Conservation (phyloP, 1,284 basidiomycete genomes). For the Rhodotorula mucilaginosa region DNA sequence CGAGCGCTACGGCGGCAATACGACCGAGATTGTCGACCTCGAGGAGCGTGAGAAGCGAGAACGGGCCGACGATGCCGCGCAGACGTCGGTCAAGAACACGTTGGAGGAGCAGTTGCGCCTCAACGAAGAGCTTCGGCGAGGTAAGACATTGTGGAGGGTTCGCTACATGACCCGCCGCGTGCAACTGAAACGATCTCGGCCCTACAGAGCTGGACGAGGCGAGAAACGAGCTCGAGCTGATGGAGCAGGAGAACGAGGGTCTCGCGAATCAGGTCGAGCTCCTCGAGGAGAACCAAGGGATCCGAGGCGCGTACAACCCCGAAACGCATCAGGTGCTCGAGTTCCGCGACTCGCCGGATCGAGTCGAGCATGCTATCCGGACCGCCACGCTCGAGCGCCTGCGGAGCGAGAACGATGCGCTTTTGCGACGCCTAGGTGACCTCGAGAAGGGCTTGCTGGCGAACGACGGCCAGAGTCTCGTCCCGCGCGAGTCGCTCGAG, state of each 20-base stretch:
- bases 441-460: constrained; percentile 31
- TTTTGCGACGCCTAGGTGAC: constrained; percentile 52
- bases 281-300: constrained; percentile 65
- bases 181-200: not conserved
- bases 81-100: constrained; percentile 1
- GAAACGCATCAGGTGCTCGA: constrained; percentile 67
- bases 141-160: constrained; percentile 9
- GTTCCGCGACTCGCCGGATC: constrained; percentile 70
- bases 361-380: constrained; percentile 67
- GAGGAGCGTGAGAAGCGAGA: constrained; percentile 22
- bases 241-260: constrained; percentile 59
- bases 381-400: constrained; percentile 66
- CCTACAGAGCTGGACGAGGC: constrained; percentile 41
- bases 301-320: constrained; percentile 71
- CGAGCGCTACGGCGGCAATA: constrained; percentile 38
- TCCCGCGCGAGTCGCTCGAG: constrained; percentile 58
- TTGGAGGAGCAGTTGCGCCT: constrained; percentile 31
- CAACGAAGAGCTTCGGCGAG: constrained; percentile 40
- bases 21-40: constrained; percentile 34
- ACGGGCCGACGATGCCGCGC: not conserved
- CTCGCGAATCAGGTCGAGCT: constrained; percentile 72
- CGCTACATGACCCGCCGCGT: no score
- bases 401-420: constrained; percentile 69
- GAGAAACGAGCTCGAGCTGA: constrained; percentile 43
- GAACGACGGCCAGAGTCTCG: constrained; percentile 50